A percentile compares a stretch with the other conserved stretches of the same genome.
Evolutionary conservation across 176 grass and related monocot genomes (phyloP).

Genomic region (Triticum urartu): DNA sequence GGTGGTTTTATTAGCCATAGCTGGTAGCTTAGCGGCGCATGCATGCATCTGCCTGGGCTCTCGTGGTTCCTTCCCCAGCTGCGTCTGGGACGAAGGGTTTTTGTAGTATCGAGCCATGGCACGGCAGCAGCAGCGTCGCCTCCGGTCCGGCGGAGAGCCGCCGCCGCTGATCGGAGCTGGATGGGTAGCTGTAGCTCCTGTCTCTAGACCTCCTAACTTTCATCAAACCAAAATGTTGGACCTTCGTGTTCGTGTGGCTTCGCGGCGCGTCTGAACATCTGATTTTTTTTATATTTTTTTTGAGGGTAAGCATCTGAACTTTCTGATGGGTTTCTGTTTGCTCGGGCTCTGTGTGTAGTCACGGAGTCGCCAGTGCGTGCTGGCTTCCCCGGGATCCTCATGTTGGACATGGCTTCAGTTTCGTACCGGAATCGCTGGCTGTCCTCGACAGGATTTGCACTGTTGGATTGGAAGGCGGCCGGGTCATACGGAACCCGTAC

Average conservation of each 20-base stretch:
- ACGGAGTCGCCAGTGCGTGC: too few species aligned
- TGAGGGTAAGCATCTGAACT: not conserved
- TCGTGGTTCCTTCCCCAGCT: slow-evolving; percentile 6
- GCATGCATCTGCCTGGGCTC: slow-evolving; percentile 3
- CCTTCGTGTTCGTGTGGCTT: too few species aligned
- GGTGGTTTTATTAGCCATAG: slow-evolving; percentile 4
- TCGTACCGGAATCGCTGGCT: not conserved
- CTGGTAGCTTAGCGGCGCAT: not conserved
- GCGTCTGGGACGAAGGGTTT: slow-evolving; percentile 43
- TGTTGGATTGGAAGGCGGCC: not conserved
- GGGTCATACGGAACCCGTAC: not conserved
- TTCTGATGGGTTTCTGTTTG: not conserved
- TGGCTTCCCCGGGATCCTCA: too few species aligned
- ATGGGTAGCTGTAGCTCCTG: not conserved
- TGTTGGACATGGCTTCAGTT: not conserved
- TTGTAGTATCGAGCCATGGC: slow-evolving; percentile 54
- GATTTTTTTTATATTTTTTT: too few species aligned
- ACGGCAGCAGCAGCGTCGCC: slow-evolving; percentile 13
- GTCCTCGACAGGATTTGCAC: not conserved
- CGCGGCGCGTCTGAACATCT: not conserved
- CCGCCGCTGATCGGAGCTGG: slow-evolving; percentile 13
- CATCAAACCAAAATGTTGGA: not conserved
- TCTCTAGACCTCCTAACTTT: slow-evolving; percentile 28
- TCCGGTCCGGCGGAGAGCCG: slow-evolving; percentile 1
- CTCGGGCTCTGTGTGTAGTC: too few species aligned